Evolutionary conservation across 768 basidiomycete species (phyloP), one percentile per base, ranked within the genome.

Genomic region (Lactifluus echinatus): DNA sequence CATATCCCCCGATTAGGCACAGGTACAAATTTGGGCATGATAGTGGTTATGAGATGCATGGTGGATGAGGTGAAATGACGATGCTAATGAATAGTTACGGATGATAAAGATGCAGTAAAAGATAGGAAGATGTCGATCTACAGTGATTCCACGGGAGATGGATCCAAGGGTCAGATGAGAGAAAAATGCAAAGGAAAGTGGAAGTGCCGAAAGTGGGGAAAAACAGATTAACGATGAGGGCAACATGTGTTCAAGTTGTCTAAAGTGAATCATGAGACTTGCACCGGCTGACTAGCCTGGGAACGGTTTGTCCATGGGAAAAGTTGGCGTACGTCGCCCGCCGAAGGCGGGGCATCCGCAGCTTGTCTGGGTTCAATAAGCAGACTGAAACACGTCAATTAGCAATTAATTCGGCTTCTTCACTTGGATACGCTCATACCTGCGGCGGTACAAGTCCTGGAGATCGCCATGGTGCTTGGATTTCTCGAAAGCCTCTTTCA

Each of bases 321-420:
- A 36, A 89, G 74, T 67, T 88, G 85, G 50, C 87, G 84, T 76
- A 89, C 79, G 65, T 90, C 88, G 59, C 80, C 75, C 10, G 72
- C 75, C 10, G 72, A 67, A 12, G 72, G 82, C 24, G 82, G 78
- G 36, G 75, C 74, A 68, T 92, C 89, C 37, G 85, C 85, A 8
- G 86, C 77, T 59, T 90, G 88, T 66, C 80, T 86, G 46, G 89
- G 90, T 68, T 92, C 89, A 57, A 93, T 85, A 58, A 90, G 77
- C 53, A 91, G 75, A 74, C 89, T 90, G 50, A 31, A 59, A 43
- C 57, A 26, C 50, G 14, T 33, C 34, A 24, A 44, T 55, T 62
- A 49, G 60, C 40, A 50, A 55, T 23, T 37, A 43, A 21, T 17
- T 56, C 55, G 34, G 61, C 44, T 42, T 63, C 55, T 42, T 42